Evolutionary conservation across 108 stramenopile genomes (phyloP).

Genomic region (Craspedostauros australis): DNA sequence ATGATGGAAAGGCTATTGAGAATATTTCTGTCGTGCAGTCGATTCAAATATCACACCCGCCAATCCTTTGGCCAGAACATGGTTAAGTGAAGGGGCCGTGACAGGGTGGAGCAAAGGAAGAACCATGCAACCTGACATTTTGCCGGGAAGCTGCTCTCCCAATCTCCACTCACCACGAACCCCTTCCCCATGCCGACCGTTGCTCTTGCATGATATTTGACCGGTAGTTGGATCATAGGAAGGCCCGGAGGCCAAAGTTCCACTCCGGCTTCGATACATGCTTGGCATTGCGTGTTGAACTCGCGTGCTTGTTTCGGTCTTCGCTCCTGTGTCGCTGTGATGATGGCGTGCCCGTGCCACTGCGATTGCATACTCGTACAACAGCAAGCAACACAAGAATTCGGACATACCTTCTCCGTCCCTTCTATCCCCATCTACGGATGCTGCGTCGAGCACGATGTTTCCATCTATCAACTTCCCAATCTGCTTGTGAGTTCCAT

Average conservation of each 20-base stretch:
- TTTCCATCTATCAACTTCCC: slow-evolving; percentile 24
- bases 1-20: slow-evolving; percentile 52
- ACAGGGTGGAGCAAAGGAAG: not conserved
- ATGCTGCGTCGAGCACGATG: slow-evolving; percentile 11
- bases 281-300: too few species aligned
- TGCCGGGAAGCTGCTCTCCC: slow-evolving; percentile 1
- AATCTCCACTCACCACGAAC: not conserved
- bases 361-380: too few species aligned
- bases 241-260: slow-evolving; percentile 11
- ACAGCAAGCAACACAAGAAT: not conserved
- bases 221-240: too few species aligned
- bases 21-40: slow-evolving; percentile 38
- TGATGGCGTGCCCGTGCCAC: too few species aligned
- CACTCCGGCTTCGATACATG: slow-evolving; percentile 55
- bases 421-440: slow-evolving; percentile 12
- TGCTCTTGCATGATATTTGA: slow-evolving; percentile 52
- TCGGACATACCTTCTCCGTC: slow-evolving; percentile 1
- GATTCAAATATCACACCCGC: slow-evolving; percentile 62
- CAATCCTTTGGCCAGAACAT: too few species aligned
- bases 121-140: slow-evolving; percentile 1
- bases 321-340: not conserved
- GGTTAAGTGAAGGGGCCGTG: not conserved
- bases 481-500: slow-evolving; percentile 41
- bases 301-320: not conserved
- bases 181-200: not conserved